phyloP scores from a whole-genome alignment of 352 stramenopile species.

The Globisporangium emineosum region DNA sequence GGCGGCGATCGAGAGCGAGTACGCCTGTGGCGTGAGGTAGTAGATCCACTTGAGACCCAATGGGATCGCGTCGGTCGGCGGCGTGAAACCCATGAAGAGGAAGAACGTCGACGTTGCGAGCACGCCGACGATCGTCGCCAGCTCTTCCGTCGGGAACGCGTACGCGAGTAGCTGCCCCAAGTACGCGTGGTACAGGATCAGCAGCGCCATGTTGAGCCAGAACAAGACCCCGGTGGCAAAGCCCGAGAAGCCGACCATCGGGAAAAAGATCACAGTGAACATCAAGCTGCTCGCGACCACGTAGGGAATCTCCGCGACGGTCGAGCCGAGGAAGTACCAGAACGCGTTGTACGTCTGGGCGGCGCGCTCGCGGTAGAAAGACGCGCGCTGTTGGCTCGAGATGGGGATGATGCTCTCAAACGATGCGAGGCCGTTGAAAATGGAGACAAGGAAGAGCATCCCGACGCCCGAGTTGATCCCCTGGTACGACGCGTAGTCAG shows the following conservation, averaged over 20 bases:
- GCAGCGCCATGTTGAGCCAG: conserved; percentile 57
- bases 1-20: conserved; percentile 32
- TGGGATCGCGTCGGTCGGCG: conserved; percentile 28
- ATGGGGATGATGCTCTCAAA: conserved; percentile 71
- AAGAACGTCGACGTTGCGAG: conserved; percentile 43
- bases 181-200: conserved; percentile 54
- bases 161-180: conserved; percentile 70
- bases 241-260: conserved; percentile 46
- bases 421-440: conserved; percentile 75
- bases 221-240: conserved; percentile 40
- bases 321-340: conserved; percentile 61
- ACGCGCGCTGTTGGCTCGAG: conserved; percentile 75
- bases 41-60: conserved; percentile 45
- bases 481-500: conserved; percentile 36
- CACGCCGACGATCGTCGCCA: conserved; percentile 32
- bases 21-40: conserved; percentile 29
- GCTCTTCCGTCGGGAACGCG: conserved; percentile 32
- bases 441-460: conserved; percentile 70
- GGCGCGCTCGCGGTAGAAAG: conserved; percentile 89
- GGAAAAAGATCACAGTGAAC: conserved; percentile 71
- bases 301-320: conserved; percentile 74
- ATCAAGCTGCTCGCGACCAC: conserved; percentile 33
- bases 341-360: conserved; percentile 74
- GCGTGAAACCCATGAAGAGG: conserved; percentile 53
- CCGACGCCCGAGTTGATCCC: conserved; percentile 44